Evolutionary conservation across 108 stramenopile genomes (phyloP).

Genomic region (Cyclotella distinguenda): DNA sequence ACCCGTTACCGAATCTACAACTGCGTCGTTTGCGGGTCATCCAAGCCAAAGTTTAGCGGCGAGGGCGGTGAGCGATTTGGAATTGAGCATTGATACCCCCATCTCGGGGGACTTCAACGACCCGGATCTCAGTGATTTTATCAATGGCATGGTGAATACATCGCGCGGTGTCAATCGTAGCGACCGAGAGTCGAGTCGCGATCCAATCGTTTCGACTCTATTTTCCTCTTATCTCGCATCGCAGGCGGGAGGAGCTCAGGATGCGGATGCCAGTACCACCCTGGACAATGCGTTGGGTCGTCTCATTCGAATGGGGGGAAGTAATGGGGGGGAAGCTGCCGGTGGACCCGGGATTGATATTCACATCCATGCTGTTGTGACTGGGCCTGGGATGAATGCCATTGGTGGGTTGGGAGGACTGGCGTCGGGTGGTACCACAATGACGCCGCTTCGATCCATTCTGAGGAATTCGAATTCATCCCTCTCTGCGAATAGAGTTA

Average conservation of each 20-base stretch:
- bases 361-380: slow-evolving; percentile 90
- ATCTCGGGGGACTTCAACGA: slow-evolving; percentile 29
- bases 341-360: slow-evolving; percentile 78
- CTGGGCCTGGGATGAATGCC: slow-evolving; percentile 57
- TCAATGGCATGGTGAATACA: slow-evolving; percentile 77
- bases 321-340: slow-evolving; percentile 18
- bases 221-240: slow-evolving; percentile 41
- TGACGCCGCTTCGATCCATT: slow-evolving; percentile 13
- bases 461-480: slow-evolving; percentile 5
- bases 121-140: slow-evolving; percentile 79
- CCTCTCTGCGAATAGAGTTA: not conserved
- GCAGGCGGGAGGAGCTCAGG: not conserved
- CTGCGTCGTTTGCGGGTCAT: slow-evolving; percentile 7
- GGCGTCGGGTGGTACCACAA: slow-evolving; percentile 26
- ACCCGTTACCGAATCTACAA: not conserved
- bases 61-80: slow-evolving; percentile 23
- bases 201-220: slow-evolving; percentile 28
- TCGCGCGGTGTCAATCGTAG: slow-evolving; percentile 50
- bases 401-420: slow-evolving; percentile 35
- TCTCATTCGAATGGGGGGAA: slow-evolving; percentile 36
- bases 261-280: not conserved
- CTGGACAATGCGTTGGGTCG: slow-evolving; percentile 23
- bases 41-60: slow-evolving; percentile 24
- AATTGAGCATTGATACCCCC: not conserved
- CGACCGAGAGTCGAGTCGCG: slow-evolving; percentile 26